phyloP scores from a whole-genome alignment of 306 rosid species.

The Quillaja saponaria region DNA sequence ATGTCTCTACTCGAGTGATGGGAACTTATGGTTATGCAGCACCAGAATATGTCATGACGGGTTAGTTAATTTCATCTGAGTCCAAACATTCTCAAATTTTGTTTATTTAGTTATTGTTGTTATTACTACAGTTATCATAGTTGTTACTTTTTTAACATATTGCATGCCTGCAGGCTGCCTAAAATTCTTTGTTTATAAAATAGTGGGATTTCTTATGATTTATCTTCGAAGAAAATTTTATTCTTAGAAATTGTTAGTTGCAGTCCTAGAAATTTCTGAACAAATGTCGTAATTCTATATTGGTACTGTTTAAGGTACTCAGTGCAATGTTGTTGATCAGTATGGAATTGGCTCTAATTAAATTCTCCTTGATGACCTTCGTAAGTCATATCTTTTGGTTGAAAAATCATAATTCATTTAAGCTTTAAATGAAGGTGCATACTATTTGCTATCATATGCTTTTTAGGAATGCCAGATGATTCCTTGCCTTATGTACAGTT shows the following conservation, averaged over 20 bases:
- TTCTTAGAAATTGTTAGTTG: conserved; percentile 3
- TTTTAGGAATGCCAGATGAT: not conserved
- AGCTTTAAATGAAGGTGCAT: too few species aligned
- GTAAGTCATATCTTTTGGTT: conserved; percentile 4
- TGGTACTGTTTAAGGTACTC: not conserved
- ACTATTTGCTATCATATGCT: not conserved
- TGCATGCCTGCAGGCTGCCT: too few species aligned
- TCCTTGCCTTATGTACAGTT: not conserved
- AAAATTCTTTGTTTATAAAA: too few species aligned
- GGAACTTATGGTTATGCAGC: conserved; percentile 99
- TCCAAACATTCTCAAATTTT: conserved; percentile 6
- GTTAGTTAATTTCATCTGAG: conserved; percentile 39
- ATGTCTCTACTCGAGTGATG: conserved; percentile 97
- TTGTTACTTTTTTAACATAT: too few species aligned
- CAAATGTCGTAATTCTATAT: conserved; percentile 12
- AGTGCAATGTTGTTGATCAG: not conserved
- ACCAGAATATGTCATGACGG: conserved; percentile 98
- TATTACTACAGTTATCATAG: not conserved
- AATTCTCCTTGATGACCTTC: conserved; percentile 6
- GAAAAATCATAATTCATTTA: not conserved
- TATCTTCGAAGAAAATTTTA: conserved; percentile 12
- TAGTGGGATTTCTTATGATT: not conserved
- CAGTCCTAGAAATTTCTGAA: not conserved
- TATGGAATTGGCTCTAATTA: not conserved
- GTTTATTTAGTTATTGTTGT: not conserved